Base-by-base conservation (phyloP, 352 stramenopile species). In the Thalassiosira ordinaria region DNA sequence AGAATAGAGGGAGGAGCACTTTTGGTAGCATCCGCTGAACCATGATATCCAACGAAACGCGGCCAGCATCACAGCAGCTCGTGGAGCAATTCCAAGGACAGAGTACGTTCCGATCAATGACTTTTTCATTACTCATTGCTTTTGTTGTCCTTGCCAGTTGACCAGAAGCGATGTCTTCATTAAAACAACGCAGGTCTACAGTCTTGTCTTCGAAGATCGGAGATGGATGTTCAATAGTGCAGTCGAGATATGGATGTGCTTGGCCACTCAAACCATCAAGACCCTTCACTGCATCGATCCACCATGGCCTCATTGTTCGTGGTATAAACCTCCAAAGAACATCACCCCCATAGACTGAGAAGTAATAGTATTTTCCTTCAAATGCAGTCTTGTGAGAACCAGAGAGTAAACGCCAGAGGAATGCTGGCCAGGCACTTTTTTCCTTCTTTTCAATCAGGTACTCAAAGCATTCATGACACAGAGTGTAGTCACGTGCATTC, bases 61-160 rank as follows among this genome's bases (percentile, higher is more conserved):
- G 49, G 3, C 49, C 1, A 7, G 56, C 27, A 18, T 35, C 13
- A n/a, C 29, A 37, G 49, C 7, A 61, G 46, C 37, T 47, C 0
- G 61, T 46, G 13, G 62, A 33, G 22, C 62, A 72, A n/a, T 46
- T 46, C 6, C 61, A 72, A 24, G 62, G 62, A 46, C 62, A 72
- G 14, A 72, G n/a, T 7, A 72, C 33, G 49, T 49, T 41, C 11
- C 18, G 7, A 9, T 47, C 4, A 14, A 72, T 46, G 11, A 72
- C 16, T 8, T 13, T 4, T 5, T 72, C 46, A 35, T 72, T 27
- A 13, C 62, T 72, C 62, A 72, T 16, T 31, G 39, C 41, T 13
- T 55, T 56, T n/a, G 13, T 4, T 11, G 37, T 20, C 2, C 60
- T 8, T n/a, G 35, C 2, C 2, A n/a, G 4, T 4, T 37, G 24